Conservation (phyloP, 2,329 filamentous ascomycete genomes). For the Talaromyces islandicus region DNA sequence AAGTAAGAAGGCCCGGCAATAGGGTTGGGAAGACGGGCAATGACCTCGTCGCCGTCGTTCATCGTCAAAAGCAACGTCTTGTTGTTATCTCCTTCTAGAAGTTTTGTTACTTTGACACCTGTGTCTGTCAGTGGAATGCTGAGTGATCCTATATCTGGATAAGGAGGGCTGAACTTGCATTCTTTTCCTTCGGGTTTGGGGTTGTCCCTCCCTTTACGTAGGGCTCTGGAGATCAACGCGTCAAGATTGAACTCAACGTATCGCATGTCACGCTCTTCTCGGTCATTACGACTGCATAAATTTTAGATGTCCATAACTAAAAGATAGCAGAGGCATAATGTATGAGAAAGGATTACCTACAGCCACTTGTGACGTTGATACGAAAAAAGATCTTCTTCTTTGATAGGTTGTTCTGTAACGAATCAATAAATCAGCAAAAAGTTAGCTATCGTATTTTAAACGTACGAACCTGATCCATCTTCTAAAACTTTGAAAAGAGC, state of each 20-base stretch:
- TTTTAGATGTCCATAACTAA: slow-evolving; percentile 6
- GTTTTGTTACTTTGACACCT: slow-evolving; percentile 17
- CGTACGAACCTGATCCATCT: slow-evolving; percentile 5
- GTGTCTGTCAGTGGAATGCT: neutral
- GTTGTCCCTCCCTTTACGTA: neutral
- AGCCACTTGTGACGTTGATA: slow-evolving; percentile 24
- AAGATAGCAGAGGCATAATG: neutral
- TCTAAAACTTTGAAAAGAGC: slow-evolving; percentile 8
- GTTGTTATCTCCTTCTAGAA: slow-evolving; percentile 20
- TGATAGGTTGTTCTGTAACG: slow-evolving; percentile 12
- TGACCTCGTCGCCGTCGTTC: slow-evolving; percentile 15
- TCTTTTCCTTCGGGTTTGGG: neutral
- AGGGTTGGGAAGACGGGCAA: slow-evolving; percentile 16
- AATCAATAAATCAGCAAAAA: neutral
- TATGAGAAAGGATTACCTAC: slow-evolving; percentile 6
- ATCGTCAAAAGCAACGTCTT: slow-evolving; percentile 21
- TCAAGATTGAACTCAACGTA: slow-evolving; percentile 22
- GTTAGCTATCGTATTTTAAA: neutral
- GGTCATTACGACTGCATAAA: slow-evolving; percentile 17
- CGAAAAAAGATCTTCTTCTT: slow-evolving; percentile 19
- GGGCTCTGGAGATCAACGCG: slow-evolving; percentile 17
- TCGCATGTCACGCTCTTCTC: slow-evolving; percentile 18
- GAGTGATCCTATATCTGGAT: neutral
- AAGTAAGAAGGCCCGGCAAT: slow-evolving; percentile 16
- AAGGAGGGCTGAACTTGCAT: neutral